Evolutionary conservation across 2,329 filamentous ascomycete genomes (phyloP).

Genomic region (Colletotrichum brevisporum): DNA sequence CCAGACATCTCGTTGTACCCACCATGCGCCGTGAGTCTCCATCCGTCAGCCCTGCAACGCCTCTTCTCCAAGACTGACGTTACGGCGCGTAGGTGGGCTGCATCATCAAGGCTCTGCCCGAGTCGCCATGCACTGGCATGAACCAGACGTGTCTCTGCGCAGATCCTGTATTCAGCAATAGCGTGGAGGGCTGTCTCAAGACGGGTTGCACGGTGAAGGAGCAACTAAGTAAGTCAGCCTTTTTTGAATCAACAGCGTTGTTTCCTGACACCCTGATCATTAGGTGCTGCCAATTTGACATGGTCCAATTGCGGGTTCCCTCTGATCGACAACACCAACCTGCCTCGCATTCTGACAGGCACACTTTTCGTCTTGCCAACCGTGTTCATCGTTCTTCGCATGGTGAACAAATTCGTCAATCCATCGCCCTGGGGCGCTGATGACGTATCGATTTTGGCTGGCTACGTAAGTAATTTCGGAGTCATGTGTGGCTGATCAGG

Average conservation of each 20-base stretch:
- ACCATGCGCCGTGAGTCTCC: too few relatives aligned
- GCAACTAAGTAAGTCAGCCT: neutral
- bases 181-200: conserved; percentile 3
- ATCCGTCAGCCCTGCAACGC: too few relatives aligned
- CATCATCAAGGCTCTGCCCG: conserved; percentile 8
- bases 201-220: conserved; percentile 6
- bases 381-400: neutral
- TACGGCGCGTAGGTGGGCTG: neutral
- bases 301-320: conserved; percentile 23
- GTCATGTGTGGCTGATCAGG: neutral
- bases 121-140: conserved; percentile 1
- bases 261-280: too few relatives aligned
- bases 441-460: neutral
- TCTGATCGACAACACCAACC: conserved; percentile 3
- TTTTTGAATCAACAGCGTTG: too few relatives aligned
- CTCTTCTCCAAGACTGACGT: neutral
- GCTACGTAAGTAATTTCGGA: conserved; percentile 2
- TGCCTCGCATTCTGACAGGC: conserved; percentile 7
- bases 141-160: conserved; percentile 22
- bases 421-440: conserved; percentile 8
- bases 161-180: neutral
- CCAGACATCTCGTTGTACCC: too few relatives aligned
- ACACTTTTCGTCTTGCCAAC: conserved; percentile 12
- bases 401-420: conserved; percentile 1
- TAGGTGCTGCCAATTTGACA: conserved; percentile 8